Conservation (phyloP, 305 asterid species). For the Plantago lanceolata region DNA sequence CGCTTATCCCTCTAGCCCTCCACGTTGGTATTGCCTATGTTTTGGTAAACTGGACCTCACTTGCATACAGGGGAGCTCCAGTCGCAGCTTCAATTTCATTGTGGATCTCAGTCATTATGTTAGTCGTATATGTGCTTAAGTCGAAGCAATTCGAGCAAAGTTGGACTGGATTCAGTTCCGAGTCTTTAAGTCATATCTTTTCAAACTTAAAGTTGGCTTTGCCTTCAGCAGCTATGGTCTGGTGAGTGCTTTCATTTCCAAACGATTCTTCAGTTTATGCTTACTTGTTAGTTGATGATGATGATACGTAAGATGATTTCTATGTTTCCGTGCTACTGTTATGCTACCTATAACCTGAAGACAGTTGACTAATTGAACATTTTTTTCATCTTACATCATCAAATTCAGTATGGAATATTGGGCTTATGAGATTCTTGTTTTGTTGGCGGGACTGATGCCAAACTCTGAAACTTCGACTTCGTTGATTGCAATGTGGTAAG, state of each 20-base stretch:
- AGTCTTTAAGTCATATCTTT: slow-evolving; percentile 23
- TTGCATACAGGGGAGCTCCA: slow-evolving; percentile 22
- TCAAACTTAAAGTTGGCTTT: slow-evolving; percentile 40
- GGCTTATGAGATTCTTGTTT: slow-evolving; percentile 22
- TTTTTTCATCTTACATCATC: not conserved
- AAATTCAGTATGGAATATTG: slow-evolving; percentile 13
- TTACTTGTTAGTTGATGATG: too few relatives aligned
- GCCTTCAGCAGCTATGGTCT: slow-evolving; percentile 51
- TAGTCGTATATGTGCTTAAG: slow-evolving; percentile 12
- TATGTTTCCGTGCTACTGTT: not conserved
- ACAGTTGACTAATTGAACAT: not conserved
- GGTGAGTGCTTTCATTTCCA: slow-evolving; percentile 29
- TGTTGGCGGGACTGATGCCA: slow-evolving; percentile 26
- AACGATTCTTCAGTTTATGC: not conserved
- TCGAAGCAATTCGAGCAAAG: slow-evolving; percentile 17
- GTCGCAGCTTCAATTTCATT: slow-evolving; percentile 23
- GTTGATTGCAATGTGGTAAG: slow-evolving; percentile 18
- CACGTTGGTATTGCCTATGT: slow-evolving; percentile 16
- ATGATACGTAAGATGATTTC: not conserved
- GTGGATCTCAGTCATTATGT: slow-evolving; percentile 20
- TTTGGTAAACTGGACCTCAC: slow-evolving; percentile 18
- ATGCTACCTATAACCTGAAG: not conserved
- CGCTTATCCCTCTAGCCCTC: slow-evolving; percentile 24
- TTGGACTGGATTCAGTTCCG: slow-evolving; percentile 17
- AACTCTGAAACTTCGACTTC: slow-evolving; percentile 12